A percentile compares a stretch with the other conserved stretches of the same genome.
These are phyloP conservation scores for Cadophora gregata DNA, from an alignment of 2,329 filamentous ascomycete species.

Conservation along the genomic window DNA sequence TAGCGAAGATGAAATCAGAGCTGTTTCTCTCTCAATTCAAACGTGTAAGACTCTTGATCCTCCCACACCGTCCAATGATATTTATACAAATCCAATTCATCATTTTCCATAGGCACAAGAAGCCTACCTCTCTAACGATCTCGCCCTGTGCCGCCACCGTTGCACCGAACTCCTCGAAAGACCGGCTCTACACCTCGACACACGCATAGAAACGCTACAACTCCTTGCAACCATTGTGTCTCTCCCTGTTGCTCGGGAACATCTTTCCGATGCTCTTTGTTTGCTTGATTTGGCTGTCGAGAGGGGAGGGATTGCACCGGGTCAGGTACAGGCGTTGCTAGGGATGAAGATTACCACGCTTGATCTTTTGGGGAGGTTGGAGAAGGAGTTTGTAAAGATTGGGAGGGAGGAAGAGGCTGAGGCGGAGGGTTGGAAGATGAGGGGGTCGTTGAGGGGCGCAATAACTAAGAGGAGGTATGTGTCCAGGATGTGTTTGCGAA, in stretches of 20 bases:
- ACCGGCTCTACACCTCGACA: conserved; percentile 16
- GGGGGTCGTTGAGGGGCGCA: background rate
- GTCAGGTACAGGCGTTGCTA: conserved; percentile 1
- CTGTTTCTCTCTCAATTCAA: conserved; percentile 19
- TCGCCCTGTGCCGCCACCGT: conserved; percentile 13
- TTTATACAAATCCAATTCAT: background rate
- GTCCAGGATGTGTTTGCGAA: background rate
- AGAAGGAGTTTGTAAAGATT: background rate
- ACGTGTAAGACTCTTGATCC: no score
- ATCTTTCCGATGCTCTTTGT: conserved; percentile 2
- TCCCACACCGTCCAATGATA: no score
- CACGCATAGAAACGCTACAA: conserved; percentile 16
- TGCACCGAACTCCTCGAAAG: conserved; percentile 13
- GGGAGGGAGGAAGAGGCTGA: conserved; percentile 1
- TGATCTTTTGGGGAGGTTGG: conserved; percentile 12
- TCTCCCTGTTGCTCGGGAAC: background rate
- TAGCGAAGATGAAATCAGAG: conserved; percentile 16
- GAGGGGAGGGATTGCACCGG: background rate
- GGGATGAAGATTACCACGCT: conserved; percentile 16
- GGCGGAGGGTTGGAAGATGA: background rate
- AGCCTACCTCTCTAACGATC: conserved; percentile 16
- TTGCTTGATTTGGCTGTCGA: conserved; percentile 9
- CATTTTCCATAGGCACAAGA: conserved; percentile 20
- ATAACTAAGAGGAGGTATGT: background rate
- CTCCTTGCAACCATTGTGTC: conserved; percentile 11